Conservation (phyloP, 306 rosid genomes). For the Echinosophora koreensis region DNA sequence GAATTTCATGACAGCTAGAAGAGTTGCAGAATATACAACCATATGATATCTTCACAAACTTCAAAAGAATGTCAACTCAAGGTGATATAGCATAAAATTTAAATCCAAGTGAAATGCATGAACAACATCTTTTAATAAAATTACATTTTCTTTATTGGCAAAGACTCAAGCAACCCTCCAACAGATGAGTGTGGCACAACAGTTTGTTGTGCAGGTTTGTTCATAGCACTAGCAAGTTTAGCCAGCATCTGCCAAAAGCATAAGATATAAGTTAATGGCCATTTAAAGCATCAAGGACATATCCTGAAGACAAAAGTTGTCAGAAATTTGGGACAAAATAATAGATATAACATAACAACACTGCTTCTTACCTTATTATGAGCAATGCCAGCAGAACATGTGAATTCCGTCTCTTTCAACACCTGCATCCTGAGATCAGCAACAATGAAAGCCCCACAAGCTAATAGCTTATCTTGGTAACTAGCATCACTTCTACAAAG, state of each 20-base stretch:
- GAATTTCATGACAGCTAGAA: constrained; percentile 29
- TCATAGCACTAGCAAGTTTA: constrained; percentile 92
- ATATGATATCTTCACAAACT: constrained; percentile 41
- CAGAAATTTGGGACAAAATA: constrained; percentile 4
- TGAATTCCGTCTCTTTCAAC: constrained; percentile 87
- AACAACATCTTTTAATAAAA: constrained; percentile 39
- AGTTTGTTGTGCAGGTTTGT: constrained; percentile 98
- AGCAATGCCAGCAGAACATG: constrained; percentile 98
- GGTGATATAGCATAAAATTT: constrained; percentile 3
- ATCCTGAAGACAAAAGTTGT: constrained; percentile 21
- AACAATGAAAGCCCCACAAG: constrained; percentile 92
- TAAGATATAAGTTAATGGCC: constrained; percentile 18
- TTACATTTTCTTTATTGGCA: constrained; percentile 95
- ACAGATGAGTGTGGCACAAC: constrained; percentile 89
- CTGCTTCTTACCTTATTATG: constrained; percentile 80
- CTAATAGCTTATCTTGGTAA: constrained; percentile 83
- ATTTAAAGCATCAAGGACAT: constrained; percentile 3
- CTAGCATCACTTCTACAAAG: constrained; percentile 67
- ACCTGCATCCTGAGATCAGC: constrained; percentile 90
- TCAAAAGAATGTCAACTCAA: constrained; percentile 33
- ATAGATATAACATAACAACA: constrained; percentile 24
- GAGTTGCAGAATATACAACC: constrained; percentile 25
- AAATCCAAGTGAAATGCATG: neutral
- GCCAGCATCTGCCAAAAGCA: constrained; percentile 83
- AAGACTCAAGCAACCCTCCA: constrained; percentile 77